Percentiles rank a stretch among this genome's conserved stretches.
Evolutionary conservation across 73 alveolate species (phyloP).

Genomic region (Paramecium sexaurelia): DNA sequence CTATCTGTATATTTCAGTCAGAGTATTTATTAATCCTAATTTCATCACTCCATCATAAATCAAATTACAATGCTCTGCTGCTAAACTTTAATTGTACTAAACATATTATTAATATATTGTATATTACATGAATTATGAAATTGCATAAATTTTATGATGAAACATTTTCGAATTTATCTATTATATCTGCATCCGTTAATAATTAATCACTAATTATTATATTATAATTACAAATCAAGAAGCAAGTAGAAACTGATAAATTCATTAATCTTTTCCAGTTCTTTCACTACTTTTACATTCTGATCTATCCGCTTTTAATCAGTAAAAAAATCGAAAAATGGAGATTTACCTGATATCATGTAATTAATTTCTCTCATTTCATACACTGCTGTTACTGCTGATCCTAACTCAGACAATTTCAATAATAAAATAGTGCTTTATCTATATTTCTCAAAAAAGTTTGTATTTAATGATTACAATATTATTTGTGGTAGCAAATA

Average conservation of each 20-base stretch:
- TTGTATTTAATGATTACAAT: background rate
- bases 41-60: background rate
- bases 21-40: background rate
- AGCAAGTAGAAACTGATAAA: no score
- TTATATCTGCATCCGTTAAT: background rate
- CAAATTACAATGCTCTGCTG: background rate
- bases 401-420: background rate
- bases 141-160: background rate
- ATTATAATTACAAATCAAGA: background rate
- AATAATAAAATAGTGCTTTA: background rate
- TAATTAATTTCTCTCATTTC: background rate
- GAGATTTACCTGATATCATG: background rate
- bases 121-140: background rate
- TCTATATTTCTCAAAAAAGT: background rate
- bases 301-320: background rate
- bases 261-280: background rate
- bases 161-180: background rate
- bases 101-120: background rate
- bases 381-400: conserved; percentile 4
- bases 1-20: background rate
- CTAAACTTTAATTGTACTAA: background rate
- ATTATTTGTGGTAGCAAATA: background rate
- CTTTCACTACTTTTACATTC: background rate
- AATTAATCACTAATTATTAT: background rate
- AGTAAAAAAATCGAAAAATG: background rate